Evolutionary conservation across 352 stramenopile genomes (phyloP).

Genomic region (Globisporangium acanthophoron): DNA sequence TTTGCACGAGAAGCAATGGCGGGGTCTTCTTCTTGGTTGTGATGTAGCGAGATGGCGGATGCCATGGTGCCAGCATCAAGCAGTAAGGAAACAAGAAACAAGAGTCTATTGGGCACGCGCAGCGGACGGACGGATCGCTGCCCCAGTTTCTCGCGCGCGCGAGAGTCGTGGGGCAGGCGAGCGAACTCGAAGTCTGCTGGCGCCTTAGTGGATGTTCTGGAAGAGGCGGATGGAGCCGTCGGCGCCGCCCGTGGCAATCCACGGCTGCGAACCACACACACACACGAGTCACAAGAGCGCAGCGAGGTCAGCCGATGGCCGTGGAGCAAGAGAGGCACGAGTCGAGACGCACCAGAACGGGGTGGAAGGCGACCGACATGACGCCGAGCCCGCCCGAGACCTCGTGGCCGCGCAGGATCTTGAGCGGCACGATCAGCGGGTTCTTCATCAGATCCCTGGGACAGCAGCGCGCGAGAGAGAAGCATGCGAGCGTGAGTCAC

Average conservation of each 20-base stretch:
- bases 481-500: slow-evolving; percentile 4
- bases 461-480: not conserved
- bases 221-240: slow-evolving; percentile 95
- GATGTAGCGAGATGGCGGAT: too few relatives aligned
- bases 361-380: slow-evolving; percentile 96
- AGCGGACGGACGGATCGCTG: not conserved
- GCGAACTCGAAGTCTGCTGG: not conserved
- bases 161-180: not conserved
- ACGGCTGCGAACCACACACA: slow-evolving; percentile 44
- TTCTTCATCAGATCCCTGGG: slow-evolving; percentile 97
- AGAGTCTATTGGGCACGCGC: slow-evolving; percentile 3
- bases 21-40: too few relatives aligned
- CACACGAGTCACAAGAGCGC: slow-evolving; percentile 10
- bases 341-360: slow-evolving; percentile 84
- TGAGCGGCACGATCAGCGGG: slow-evolving; percentile 98
- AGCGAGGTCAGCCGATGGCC: not conserved
- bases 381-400: slow-evolving; percentile 94
- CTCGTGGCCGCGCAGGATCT: slow-evolving; percentile 95
- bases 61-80: too few relatives aligned
- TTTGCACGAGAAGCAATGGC: not conserved
- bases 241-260: slow-evolving; percentile 92
- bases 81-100: not conserved
- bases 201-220: slow-evolving; percentile 93
- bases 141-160: not conserved
- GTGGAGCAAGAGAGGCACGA: not conserved